Conservation (phyloP, 2,329 filamentous ascomycete species). For the Davidsoniella neocaledoniae region DNA sequence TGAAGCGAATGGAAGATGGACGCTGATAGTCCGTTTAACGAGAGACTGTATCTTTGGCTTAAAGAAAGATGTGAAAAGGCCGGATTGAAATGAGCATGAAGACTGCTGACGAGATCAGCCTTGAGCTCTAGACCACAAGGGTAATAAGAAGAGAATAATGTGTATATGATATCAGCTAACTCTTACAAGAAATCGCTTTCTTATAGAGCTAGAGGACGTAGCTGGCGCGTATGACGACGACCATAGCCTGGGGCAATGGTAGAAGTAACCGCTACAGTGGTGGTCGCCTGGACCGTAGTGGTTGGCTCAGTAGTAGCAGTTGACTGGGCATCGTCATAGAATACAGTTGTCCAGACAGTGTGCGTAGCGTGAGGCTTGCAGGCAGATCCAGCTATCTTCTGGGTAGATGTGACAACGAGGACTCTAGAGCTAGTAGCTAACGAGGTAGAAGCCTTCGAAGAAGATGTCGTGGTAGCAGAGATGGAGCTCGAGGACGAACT, state of each 20-base stretch:
- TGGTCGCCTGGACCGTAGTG: background rate
- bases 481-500: background rate
- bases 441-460: background rate
- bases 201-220: no score
- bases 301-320: background rate
- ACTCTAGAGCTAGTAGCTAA: background rate
- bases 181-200: background rate
- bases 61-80: background rate
- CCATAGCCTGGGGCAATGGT: background rate
- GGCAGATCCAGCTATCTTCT: slow-evolving; percentile 13
- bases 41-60: background rate
- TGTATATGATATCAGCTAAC: no score
- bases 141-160: no score
- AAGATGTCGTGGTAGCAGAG: background rate
- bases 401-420: background rate
- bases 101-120: background rate
- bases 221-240: background rate
- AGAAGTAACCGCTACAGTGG: background rate
- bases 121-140: no score
- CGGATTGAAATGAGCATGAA: background rate
- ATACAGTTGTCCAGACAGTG: slow-evolving; percentile 29
- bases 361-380: slow-evolving; percentile 18
- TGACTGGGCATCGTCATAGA: slow-evolving; percentile 11
- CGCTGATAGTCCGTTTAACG: no score
- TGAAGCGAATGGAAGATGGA: no score